phyloP scores from a whole-genome alignment of 129 eudicot species.

The Artemisia argyi region DNA sequence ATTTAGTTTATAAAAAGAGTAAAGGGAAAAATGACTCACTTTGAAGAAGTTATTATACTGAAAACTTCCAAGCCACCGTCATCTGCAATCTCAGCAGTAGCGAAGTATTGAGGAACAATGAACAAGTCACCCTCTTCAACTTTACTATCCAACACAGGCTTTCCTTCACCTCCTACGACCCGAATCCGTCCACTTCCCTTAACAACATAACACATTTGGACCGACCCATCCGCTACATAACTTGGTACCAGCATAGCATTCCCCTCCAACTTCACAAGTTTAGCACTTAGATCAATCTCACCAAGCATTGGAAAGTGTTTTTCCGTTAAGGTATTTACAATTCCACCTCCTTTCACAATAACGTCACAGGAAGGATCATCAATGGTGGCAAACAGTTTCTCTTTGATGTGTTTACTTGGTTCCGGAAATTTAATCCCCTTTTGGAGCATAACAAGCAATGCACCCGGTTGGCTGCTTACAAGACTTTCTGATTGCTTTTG shows the following conservation, averaged over 20 bases:
- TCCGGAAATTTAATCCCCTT: constrained; percentile 30
- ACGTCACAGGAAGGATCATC: constrained; percentile 4
- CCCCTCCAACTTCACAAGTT: constrained; percentile 38
- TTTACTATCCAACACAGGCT: constrained; percentile 30
- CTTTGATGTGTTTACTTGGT: constrained; percentile 9
- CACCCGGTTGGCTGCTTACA: constrained; percentile 29
- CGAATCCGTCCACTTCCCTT: constrained; percentile 53
- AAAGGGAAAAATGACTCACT: constrained; percentile 34
- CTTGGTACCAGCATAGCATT: constrained; percentile 41
- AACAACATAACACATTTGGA: constrained; percentile 35
- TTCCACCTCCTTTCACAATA: constrained; percentile 27
- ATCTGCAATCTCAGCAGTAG: constrained; percentile 32
- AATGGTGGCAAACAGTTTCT: constrained; percentile 16
- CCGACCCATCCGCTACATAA: constrained; percentile 35
- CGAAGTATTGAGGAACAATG: constrained; percentile 59
- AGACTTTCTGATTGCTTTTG: constrained; percentile 22
- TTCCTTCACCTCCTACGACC: constrained; percentile 50
- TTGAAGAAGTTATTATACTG: constrained; percentile 41
- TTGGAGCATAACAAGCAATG: constrained; percentile 33
- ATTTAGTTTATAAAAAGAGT: background rate
- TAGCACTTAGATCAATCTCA: constrained; percentile 44
- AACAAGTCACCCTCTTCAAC: constrained; percentile 44
- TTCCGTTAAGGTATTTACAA: constrained; percentile 18
- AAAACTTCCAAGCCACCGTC: constrained; percentile 52
- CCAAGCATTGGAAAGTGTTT: constrained; percentile 37